Evolutionary conservation across 306 rosid species (phyloP).

Genomic region (Ormosia emarginata): DNA sequence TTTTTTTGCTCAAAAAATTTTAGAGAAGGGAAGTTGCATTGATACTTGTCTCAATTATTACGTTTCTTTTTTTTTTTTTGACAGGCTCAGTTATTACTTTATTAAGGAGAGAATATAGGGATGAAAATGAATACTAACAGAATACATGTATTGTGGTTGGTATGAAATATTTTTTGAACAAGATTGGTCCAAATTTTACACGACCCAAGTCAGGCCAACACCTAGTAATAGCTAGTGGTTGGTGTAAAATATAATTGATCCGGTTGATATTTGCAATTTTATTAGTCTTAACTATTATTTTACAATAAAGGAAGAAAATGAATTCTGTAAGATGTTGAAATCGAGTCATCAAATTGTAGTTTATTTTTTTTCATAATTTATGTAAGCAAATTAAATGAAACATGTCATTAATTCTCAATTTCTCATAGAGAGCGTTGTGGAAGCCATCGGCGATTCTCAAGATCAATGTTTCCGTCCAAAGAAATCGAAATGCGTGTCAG

Average conservation of each 20-base stretch:
- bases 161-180: neutral
- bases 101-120: neutral
- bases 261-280: no score
- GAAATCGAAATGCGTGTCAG: neutral
- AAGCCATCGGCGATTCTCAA: neutral
- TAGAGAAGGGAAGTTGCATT: neutral
- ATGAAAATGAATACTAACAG: neutral
- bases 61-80: no score
- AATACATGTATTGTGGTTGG: neutral
- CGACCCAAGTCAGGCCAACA: neutral
- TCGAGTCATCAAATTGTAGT: neutral
- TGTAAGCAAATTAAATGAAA: neutral
- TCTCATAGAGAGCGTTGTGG: neutral
- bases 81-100: neutral
- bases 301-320: neutral
- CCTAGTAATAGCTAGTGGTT: neutral
- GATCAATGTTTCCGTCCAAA: neutral
- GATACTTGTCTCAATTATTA: neutral
- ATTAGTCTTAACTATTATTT: neutral
- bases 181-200: neutral
- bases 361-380: neutral
- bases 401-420: neutral
- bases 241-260: neutral
- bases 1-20: neutral
- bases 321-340: neutral